phyloP scores from a whole-genome alignment of 202 grass and related monocot species.

The Eragrostis tef region DNA sequence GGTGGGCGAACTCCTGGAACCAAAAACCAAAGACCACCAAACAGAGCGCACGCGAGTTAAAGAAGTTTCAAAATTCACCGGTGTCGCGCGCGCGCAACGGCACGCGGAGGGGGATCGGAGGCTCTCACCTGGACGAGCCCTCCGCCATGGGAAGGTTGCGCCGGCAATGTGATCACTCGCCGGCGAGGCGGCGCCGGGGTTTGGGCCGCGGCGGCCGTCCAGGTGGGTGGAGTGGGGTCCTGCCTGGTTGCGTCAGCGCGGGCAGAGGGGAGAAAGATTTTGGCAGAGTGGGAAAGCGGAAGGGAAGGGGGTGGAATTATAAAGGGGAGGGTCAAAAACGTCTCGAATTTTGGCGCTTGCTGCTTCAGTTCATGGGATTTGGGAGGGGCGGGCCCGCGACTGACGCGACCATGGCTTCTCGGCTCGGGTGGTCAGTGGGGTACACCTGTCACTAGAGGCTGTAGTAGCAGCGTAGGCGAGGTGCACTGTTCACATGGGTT shows the following conservation, averaged over 20 bases:
- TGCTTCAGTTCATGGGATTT: constrained; percentile 18
- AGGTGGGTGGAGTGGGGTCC: neutral
- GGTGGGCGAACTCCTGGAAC: constrained; percentile 38
- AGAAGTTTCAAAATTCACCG: neutral
- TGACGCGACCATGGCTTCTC: constrained; percentile 10
- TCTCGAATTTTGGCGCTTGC: constrained; percentile 33
- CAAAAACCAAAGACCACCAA: neutral
- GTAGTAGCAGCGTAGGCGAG: neutral
- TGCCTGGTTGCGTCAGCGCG: neutral
- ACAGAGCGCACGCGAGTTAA: constrained; percentile 1
- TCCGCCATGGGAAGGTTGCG: constrained; percentile 34
- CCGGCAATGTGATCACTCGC: constrained; percentile 20
- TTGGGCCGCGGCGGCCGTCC: neutral
- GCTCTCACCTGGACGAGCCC: constrained; percentile 40
- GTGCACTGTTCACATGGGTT: neutral
- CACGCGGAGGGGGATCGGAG: neutral
- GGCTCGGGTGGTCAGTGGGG: constrained; percentile 7
- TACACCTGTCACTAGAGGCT: neutral
- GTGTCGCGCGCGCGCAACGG: neutral
- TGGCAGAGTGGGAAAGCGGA: constrained; percentile 7
- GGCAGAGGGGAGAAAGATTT: constrained; percentile 17
- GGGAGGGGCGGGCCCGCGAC: neutral
- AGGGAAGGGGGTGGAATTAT: neutral
- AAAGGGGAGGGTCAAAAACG: constrained; percentile 12
- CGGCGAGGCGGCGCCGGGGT: neutral